Conservation (phyloP, 2,329 filamentous ascomycete genomes). For the Fusarium illudens region DNA sequence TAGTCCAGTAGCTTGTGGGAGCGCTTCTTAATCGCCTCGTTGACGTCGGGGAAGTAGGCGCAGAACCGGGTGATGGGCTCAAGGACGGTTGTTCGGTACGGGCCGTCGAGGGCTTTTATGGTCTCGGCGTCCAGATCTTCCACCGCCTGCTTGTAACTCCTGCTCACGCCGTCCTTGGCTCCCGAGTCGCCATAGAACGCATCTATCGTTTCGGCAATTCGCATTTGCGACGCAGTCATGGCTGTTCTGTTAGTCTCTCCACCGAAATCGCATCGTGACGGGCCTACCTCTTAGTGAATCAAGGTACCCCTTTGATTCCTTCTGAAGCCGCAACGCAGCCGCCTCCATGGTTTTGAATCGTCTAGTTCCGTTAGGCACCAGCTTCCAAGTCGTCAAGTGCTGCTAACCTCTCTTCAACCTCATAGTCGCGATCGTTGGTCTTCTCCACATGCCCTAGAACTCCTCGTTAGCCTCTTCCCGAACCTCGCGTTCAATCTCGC, state of each 20-base stretch:
- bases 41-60: conserved; percentile 98
- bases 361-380: conserved; percentile 56
- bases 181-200: conserved; percentile 98
- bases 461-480: conserved; percentile 16
- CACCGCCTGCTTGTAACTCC: conserved; percentile 98
- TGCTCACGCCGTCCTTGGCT: conserved; percentile 91
- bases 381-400: not conserved
- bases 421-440: conserved; percentile 98
- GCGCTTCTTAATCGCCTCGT: conserved; percentile 99
- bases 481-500: conserved; percentile 31
- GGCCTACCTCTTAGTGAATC: conserved; percentile 85
- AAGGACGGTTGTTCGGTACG: conserved; percentile 91
- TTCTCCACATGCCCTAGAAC: conserved; percentile 88
- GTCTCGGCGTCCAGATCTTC: conserved; percentile 98
- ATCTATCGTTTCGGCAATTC: conserved; percentile 98
- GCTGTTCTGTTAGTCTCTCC: conserved; percentile 60
- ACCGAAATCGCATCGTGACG: not conserved
- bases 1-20: conserved; percentile 99
- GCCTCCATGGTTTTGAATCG: conserved; percentile 98
- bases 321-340: conserved; percentile 89
- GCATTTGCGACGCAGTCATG: conserved; percentile 99
- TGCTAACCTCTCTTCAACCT: conserved; percentile 87
- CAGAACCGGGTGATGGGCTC: conserved; percentile 97
- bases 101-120: conserved; percentile 96
- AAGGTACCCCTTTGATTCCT: conserved; percentile 97